A percentile compares a stretch with the other conserved stretches of the same genome.
These are phyloP conservation scores for Leccinellum luteum DNA, from an alignment of 768 basidiomycete genomes.

Conservation along the genomic window DNA sequence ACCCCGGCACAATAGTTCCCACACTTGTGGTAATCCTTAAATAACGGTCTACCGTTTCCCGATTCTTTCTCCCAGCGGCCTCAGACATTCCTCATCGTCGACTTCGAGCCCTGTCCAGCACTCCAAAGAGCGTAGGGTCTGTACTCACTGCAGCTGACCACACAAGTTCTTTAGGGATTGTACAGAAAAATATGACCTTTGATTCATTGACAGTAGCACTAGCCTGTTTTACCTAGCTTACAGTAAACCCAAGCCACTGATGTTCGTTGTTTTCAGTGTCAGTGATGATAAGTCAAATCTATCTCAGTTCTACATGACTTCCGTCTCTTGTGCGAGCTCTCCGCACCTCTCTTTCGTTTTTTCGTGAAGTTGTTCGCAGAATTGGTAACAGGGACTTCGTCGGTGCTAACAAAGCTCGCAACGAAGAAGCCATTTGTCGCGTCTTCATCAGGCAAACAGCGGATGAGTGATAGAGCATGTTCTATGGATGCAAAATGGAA, in stretches of 20 bases:
- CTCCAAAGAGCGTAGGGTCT: slow-evolving; percentile 25
- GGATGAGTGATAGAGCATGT: slow-evolving; percentile 58
- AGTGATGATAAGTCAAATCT: neutral
- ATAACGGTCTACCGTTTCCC: slow-evolving; percentile 16
- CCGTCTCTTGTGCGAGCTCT: slow-evolving; percentile 19
- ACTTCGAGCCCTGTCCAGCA: slow-evolving; percentile 17
- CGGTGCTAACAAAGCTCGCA: slow-evolving; percentile 67
- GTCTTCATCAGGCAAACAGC: slow-evolving; percentile 80
- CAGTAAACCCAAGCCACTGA: slow-evolving; percentile 8
- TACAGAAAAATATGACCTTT: slow-evolving; percentile 27
- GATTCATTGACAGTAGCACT: slow-evolving; percentile 26
- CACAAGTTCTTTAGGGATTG: slow-evolving; percentile 31
- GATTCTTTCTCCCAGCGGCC: slow-evolving; percentile 16
- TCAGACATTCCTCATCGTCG: slow-evolving; percentile 11
- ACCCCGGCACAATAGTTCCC: slow-evolving; percentile 35
- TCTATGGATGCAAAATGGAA: slow-evolving; percentile 32
- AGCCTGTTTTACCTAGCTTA: slow-evolving; percentile 22
- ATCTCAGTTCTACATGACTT: slow-evolving; percentile 12
- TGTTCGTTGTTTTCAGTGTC: slow-evolving; percentile 4
- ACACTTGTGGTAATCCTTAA: slow-evolving; percentile 25
- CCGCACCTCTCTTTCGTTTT: slow-evolving; percentile 29
- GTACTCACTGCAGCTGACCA: slow-evolving; percentile 37
- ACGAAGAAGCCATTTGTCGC: slow-evolving; percentile 98
- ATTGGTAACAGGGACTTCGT: neutral
- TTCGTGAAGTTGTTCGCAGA: slow-evolving; percentile 6